These are phyloP conservation scores for Gossypium sturtianum DNA, from an alignment of 345 rosid genomes.

Conservation along the genomic window DNA sequence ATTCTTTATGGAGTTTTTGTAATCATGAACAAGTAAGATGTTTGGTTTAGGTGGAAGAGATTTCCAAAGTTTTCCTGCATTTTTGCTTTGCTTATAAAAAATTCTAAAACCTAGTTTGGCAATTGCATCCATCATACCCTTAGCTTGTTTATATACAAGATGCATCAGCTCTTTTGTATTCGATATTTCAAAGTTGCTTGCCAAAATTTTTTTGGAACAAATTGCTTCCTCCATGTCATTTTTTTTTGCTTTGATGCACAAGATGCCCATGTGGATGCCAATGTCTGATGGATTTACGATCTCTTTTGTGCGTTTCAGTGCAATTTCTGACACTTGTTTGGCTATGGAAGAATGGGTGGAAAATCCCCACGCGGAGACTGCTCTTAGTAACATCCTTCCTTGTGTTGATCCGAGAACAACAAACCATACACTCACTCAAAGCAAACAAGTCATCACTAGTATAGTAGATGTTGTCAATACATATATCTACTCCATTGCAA, in stretches of 20 bases:
- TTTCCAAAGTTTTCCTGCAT: background rate
- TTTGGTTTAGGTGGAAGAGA: background rate
- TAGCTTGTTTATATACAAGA: background rate
- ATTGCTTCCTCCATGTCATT: background rate
- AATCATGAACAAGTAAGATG: slow-evolving; percentile 74
- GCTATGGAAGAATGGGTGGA: slow-evolving; percentile 83
- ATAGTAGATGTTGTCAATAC: slow-evolving; percentile 84
- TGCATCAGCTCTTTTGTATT: background rate
- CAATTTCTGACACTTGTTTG: slow-evolving; percentile 26
- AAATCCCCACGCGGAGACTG: background rate
- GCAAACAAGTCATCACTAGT: slow-evolving; percentile 81
- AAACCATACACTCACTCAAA: slow-evolving; percentile 73
- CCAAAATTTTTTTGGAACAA: background rate
- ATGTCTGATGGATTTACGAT: background rate
- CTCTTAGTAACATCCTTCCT: slow-evolving; percentile 64
- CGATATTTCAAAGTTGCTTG: background rate
- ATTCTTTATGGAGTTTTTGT: slow-evolving; percentile 62
- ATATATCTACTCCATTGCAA: slow-evolving; percentile 70
- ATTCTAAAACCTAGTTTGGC: background rate
- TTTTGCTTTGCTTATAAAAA: slow-evolving; percentile 5
- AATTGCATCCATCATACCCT: background rate
- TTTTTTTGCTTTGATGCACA: no score
- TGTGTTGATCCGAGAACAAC: slow-evolving; percentile 88
- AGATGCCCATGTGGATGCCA: no score
- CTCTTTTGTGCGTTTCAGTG: slow-evolving; percentile 36